phyloP scores from a whole-genome alignment of 2,329 filamentous ascomycete species.

The Bipolaris oryzae region DNA sequence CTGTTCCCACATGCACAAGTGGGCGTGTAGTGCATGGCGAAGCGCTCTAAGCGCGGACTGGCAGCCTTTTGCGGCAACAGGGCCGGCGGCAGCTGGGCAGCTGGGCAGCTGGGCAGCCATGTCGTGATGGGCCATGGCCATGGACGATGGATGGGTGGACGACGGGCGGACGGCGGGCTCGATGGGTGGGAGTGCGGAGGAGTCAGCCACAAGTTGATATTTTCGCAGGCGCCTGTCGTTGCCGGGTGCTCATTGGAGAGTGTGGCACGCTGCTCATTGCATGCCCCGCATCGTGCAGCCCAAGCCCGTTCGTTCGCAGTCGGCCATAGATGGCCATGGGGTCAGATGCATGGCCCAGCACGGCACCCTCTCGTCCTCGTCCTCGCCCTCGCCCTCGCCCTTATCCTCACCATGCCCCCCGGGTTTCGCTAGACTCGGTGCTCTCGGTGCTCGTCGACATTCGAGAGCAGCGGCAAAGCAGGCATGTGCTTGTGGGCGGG shows the following conservation, averaged over 20 bases:
- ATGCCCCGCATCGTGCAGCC: slow-evolving; percentile 23
- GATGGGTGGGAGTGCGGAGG: background rate
- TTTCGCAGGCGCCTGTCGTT: slow-evolving; percentile 6
- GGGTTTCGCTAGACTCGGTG: too few relatives aligned
- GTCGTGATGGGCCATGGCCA: background rate
- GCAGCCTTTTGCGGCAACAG: slow-evolving; percentile 37
- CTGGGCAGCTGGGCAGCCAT: slow-evolving; percentile 7
- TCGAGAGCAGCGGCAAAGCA: background rate
- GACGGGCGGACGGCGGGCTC: too few relatives aligned
- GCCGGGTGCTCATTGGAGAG: slow-evolving; percentile 16
- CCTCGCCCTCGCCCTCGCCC: slow-evolving; percentile 30
- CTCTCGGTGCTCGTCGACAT: too few relatives aligned
- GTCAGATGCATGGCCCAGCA: slow-evolving; percentile 27
- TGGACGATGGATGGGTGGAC: too few relatives aligned
- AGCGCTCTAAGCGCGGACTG: slow-evolving; percentile 41
- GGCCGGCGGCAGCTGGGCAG: slow-evolving; percentile 23
- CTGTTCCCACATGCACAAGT: background rate
- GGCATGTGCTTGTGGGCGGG: slow-evolving; percentile 5
- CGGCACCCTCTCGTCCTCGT: slow-evolving; percentile 24
- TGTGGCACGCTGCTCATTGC: background rate
- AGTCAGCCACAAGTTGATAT: slow-evolving; percentile 20
- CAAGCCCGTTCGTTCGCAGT: slow-evolving; percentile 2
- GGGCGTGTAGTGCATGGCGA: slow-evolving; percentile 12
- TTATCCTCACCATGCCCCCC: too few relatives aligned
- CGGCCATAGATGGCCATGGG: slow-evolving; percentile 5